Percentiles rank a stretch among this genome's conserved stretches.
Conservation (phyloP, 176 grass and related monocot species). For the Zoysia japonica region DNA sequence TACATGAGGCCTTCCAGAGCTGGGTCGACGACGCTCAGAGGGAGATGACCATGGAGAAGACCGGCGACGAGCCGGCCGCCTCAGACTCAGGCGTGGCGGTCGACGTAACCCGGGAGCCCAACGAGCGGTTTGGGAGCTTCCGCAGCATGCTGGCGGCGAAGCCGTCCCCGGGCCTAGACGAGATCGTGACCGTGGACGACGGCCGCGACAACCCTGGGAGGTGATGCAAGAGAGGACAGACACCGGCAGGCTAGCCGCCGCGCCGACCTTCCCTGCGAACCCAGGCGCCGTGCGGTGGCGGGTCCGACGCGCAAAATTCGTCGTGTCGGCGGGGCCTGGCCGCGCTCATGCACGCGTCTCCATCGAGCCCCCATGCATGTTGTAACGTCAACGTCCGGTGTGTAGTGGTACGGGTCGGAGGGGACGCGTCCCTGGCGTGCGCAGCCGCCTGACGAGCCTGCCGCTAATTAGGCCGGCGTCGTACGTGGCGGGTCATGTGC, state of each 20-base stretch:
- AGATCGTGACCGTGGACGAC: slow-evolving; percentile 32
- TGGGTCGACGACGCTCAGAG: slow-evolving; percentile 30
- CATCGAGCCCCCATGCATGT: neutral
- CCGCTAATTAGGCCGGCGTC: neutral
- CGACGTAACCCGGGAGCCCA: neutral
- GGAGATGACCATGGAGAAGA: neutral
- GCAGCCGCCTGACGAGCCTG: neutral
- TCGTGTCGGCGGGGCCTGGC: slow-evolving; percentile 13
- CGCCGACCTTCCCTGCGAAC: neutral
- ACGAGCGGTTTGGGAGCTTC: neutral
- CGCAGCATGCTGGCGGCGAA: neutral
- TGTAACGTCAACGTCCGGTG: slow-evolving; percentile 44
- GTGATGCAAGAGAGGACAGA: neutral
- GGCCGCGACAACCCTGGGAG: neutral
- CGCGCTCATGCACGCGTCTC: neutral
- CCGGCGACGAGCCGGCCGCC: neutral
- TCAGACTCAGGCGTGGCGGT: neutral
- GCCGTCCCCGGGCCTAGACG: neutral
- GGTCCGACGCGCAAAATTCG: slow-evolving; percentile 22
- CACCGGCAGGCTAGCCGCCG: slow-evolving; percentile 21
- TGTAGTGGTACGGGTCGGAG: slow-evolving; percentile 24
- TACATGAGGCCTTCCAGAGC: slow-evolving; percentile 16
- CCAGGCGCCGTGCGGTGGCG: neutral
- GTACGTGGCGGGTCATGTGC: slow-evolving; percentile 34
- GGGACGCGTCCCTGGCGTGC: slow-evolving; percentile 22